Percentiles rank a stretch among this genome's conserved stretches.
These are phyloP conservation scores for Mimosa pudica DNA, from an alignment of 306 rosid genomes.

Conservation along the genomic window DNA sequence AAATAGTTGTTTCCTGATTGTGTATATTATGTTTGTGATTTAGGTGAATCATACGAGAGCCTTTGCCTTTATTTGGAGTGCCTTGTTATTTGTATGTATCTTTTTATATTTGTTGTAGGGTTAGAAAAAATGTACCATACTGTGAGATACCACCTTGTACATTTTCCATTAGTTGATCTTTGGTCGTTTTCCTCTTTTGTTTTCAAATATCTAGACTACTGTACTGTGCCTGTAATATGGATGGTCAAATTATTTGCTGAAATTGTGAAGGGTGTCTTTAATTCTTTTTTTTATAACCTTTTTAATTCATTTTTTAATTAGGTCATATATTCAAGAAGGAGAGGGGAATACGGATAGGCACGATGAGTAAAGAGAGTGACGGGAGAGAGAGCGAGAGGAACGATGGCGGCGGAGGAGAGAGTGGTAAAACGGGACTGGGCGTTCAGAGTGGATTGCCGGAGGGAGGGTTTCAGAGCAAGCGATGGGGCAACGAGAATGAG, in stretches of 20 bases:
- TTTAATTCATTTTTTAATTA: too few species aligned
- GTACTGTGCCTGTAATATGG: background rate
- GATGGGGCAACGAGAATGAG: too few species aligned
- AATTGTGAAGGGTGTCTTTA: background rate
- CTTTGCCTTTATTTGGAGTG: slow-evolving; percentile 15
- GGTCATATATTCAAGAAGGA: too few species aligned
- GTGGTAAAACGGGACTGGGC: too few species aligned
- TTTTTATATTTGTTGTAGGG: background rate
- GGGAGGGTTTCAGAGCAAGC: too few species aligned
- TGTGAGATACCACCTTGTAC: background rate
- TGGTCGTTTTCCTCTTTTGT: background rate
- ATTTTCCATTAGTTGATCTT: slow-evolving; percentile 19
- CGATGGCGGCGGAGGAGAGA: too few species aligned
- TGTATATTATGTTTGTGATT: slow-evolving; percentile 45
- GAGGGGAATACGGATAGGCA: too few species aligned
- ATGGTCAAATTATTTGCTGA: background rate
- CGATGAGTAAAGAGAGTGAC: too few species aligned
- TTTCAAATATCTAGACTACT: background rate
- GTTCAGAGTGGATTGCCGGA: too few species aligned
- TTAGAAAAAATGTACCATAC: slow-evolving; percentile 3
- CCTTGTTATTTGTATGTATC: slow-evolving; percentile 35
- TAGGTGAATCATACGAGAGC: too few species aligned
- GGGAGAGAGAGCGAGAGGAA: too few species aligned
- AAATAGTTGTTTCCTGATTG: slow-evolving; percentile 50
- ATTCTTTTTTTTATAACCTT: too few species aligned